Percentiles rank a stretch among this genome's conserved stretches.
These are phyloP conservation scores for Aspergillus melleus DNA, from an alignment of 2,329 filamentous ascomycete species.

Conservation along the genomic window DNA sequence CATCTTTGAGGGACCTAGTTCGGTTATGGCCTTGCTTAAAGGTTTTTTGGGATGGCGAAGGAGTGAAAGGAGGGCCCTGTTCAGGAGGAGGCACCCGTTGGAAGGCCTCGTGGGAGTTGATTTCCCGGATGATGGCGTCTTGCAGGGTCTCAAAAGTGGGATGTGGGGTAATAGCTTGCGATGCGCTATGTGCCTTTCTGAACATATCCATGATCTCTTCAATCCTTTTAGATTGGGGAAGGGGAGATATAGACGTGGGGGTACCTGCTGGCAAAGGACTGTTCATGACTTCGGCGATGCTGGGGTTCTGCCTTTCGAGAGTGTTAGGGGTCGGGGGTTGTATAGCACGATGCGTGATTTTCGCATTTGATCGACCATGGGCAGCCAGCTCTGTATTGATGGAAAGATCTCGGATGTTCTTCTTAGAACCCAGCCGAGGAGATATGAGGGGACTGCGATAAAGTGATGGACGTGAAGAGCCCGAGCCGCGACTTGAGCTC, in stretches of 20 bases:
- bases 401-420: slow-evolving; percentile 42
- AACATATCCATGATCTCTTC: slow-evolving; percentile 46
- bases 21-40: slow-evolving; percentile 22
- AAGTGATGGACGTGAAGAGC: slow-evolving; percentile 15
- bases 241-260: slow-evolving; percentile 24
- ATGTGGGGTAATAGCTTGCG: slow-evolving; percentile 28
- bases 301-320: slow-evolving; percentile 28
- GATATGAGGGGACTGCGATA: slow-evolving; percentile 17
- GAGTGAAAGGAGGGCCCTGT: slow-evolving; percentile 36
- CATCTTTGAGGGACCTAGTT: slow-evolving; percentile 31
- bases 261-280: slow-evolving; percentile 36
- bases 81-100: slow-evolving; percentile 33
- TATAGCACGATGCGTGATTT: slow-evolving; percentile 36
- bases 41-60: slow-evolving; percentile 25
- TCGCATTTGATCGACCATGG: slow-evolving; percentile 28
- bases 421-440: slow-evolving; percentile 26
- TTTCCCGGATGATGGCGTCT: slow-evolving; percentile 45
- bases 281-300: slow-evolving; percentile 44
- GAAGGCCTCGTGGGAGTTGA: slow-evolving; percentile 47
- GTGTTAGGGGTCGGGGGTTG: slow-evolving; percentile 38
- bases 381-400: slow-evolving; percentile 42
- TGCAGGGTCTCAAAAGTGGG: slow-evolving; percentile 44
- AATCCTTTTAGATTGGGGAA: slow-evolving; percentile 31
- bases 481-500: slow-evolving; percentile 4
- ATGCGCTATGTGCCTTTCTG: slow-evolving; percentile 37